Conservation (phyloP, 495 filamentous ascomycete genomes). For the Aspergillus sparsus region DNA sequence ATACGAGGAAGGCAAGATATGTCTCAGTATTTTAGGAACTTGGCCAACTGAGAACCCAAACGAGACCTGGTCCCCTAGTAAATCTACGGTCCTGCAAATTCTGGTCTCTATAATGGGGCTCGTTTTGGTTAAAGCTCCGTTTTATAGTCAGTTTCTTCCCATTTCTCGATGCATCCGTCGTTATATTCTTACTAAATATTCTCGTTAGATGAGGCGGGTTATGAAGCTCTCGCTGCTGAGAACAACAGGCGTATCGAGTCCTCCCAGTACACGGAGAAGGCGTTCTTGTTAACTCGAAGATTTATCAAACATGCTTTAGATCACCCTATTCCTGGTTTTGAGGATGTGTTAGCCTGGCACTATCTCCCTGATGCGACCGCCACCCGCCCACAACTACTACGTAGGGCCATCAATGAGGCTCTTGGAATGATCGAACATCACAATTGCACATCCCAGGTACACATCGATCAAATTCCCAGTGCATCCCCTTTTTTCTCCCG, state of each 20-base stretch:
- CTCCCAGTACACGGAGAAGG: constrained; percentile 55
- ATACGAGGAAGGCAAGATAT: constrained; percentile 64
- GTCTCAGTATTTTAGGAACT: constrained; percentile 60
- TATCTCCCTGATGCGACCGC: constrained; percentile 41
- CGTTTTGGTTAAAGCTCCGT: constrained; percentile 60
- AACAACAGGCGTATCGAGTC: constrained; percentile 48
- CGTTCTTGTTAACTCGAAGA: constrained; percentile 52
- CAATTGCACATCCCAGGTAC: constrained; percentile 19
- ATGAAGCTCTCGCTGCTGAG: constrained; percentile 45
- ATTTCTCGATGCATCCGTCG: background rate
- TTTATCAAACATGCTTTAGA: constrained; percentile 55
- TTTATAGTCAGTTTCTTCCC: constrained; percentile 54
- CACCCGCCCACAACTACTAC: constrained; percentile 36
- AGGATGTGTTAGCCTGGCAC: constrained; percentile 51
- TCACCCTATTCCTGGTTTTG: constrained; percentile 44
- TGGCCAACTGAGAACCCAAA: constrained; percentile 54
- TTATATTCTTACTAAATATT: constrained; percentile 7
- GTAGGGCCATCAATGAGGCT: constrained; percentile 38
- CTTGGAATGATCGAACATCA: constrained; percentile 35
- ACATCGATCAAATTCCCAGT: constrained; percentile 11
- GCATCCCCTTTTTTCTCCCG: constrained; percentile 29
- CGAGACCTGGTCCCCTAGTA: constrained; percentile 55
- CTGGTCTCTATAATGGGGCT: constrained; percentile 61
- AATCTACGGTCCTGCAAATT: constrained; percentile 58
- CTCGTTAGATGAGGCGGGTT: constrained; percentile 58